phyloP scores from a whole-genome alignment of 306 rosid genomes.

The Trifolium fragiferum region DNA sequence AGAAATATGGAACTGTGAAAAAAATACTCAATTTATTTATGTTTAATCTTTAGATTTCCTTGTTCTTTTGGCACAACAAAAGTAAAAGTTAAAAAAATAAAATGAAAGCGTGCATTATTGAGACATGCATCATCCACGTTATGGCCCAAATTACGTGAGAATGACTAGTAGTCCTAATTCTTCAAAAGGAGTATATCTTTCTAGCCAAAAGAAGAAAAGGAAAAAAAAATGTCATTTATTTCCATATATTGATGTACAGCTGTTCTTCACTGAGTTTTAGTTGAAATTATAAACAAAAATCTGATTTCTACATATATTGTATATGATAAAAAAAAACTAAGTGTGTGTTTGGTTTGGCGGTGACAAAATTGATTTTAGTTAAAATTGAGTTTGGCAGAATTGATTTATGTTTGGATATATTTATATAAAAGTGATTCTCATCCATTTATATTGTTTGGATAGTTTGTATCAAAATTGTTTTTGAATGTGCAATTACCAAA shows the following conservation, averaged over 20 bases:
- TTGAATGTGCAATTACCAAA: no score
- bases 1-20: conserved; percentile 13
- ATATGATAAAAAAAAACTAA: no score
- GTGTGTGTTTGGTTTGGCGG: no score
- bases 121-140: conserved; percentile 35
- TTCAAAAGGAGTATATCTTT: conserved; percentile 37
- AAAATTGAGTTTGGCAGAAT: no score
- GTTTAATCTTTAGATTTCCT: neutral
- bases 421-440: no score
- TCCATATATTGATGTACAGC: conserved; percentile 22
- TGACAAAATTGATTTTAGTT: no score
- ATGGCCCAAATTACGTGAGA: conserved; percentile 36
- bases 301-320: no score
- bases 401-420: no score
- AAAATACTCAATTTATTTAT: neutral
- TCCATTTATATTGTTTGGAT: no score
- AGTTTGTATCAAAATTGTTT: no score
- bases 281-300: conserved; percentile 10
- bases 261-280: conserved; percentile 22
- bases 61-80: conserved; percentile 36
- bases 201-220: conserved; percentile 31
- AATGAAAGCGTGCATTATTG: conserved; percentile 43
- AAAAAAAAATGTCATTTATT: conserved; percentile 1
- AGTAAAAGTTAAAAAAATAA: conserved; percentile 35
- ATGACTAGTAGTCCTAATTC: conserved; percentile 8